Evolutionary conservation across 2,329 filamentous ascomycete genomes (phyloP).

Genomic region (Paecilomyces variotii): DNA sequence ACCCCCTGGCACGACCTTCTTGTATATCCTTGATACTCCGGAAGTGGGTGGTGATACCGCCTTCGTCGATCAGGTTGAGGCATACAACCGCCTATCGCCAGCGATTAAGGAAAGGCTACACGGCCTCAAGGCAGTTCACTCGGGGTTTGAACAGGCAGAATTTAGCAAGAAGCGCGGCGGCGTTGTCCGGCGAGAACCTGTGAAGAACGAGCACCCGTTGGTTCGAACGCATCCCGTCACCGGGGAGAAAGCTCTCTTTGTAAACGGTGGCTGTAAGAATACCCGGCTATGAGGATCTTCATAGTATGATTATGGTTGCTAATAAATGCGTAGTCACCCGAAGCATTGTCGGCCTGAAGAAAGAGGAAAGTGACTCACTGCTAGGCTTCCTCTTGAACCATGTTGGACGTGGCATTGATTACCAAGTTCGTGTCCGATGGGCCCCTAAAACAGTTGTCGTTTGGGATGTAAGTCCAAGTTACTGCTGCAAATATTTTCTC

Average conservation of each 20-base stretch:
- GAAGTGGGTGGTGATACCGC: constrained; percentile 23
- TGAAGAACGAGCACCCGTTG: constrained; percentile 23
- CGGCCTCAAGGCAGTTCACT: constrained; percentile 21
- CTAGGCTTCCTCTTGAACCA: constrained; percentile 28
- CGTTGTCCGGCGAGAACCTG: constrained; percentile 22
- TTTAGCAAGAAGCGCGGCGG: constrained; percentile 8
- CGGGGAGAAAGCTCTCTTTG: constrained; percentile 25
- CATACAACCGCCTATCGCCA: constrained; percentile 21
- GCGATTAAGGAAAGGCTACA: constrained; percentile 20
- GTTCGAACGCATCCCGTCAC: constrained; percentile 28
- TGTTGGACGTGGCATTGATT: constrained; percentile 7
- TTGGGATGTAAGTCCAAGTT: constrained; percentile 34
- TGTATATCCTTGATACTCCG: constrained; percentile 16
- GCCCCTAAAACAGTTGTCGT: constrained; percentile 18
- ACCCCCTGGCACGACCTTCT: constrained; percentile 20
- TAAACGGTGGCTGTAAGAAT: constrained; percentile 25
- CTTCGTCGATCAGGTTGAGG: constrained; percentile 18
- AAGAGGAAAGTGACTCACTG: constrained; percentile 34
- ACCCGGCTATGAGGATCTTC: constrained; percentile 2
- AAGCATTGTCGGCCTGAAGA: constrained; percentile 36
- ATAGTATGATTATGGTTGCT: not conserved
- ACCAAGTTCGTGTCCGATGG: constrained; percentile 18
- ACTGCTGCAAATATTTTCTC: constrained; percentile 20
- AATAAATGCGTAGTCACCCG: not conserved
- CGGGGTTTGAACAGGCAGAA: constrained; percentile 18